Evolutionary conservation across 345 rosid genomes (phyloP), one percentile per base, ranked within the genome.

Genomic region (Conringia planisiliqua): DNA sequence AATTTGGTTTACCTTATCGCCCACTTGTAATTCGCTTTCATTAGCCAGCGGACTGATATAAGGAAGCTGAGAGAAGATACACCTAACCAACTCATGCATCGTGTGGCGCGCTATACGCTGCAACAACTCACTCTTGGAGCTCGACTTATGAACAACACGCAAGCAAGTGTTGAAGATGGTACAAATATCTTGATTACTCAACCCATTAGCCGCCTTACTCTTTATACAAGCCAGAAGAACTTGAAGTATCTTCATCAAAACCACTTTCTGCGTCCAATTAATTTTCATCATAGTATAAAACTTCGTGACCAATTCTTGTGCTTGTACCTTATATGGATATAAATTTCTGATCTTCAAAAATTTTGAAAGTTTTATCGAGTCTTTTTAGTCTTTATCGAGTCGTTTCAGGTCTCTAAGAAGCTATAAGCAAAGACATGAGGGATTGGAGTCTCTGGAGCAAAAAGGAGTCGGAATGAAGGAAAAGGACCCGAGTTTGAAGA

Each of bases 231-330:
- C 96, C 40, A 87, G 65, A 74, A 90, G 85, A 85, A 90, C 92
- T 83, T 87, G 92, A 77, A 90, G 96, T 69, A 90, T 87, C 79
- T 90, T 90, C 89, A 87, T 84, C 69, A 87, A 68, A 78, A 87
- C 92, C 55, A 87, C 90, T 82, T 90, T 90, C 78, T 90, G 92
- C 1, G 92, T n/a, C n/a, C n/a, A n/a, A n/a, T n/a, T n/a, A n/a
- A n/a, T n/a, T n/a, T n/a, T n/a, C n/a, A n/a, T n/a, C n/a, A n/a
- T n/a, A n/a, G n/a, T n/a, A n/a, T n/a, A n/a, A n/a, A n/a, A n/a
- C n/a, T n/a, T n/a, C n/a, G n/a, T n/a, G n/a, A n/a, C n/a, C n/a
- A n/a, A n/a, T n/a, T n/a, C n/a, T n/a, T n/a, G n/a, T n/a, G n/a
- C n/a, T n/a, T n/a, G n/a, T n/a, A n/a, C n/a, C n/a, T n/a, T n/a